Percentiles rank a stretch among this genome's conserved stretches.
These are phyloP conservation scores for Delitschia confertaspora DNA, from an alignment of 495 filamentous ascomycete species.

Conservation along the genomic window DNA sequence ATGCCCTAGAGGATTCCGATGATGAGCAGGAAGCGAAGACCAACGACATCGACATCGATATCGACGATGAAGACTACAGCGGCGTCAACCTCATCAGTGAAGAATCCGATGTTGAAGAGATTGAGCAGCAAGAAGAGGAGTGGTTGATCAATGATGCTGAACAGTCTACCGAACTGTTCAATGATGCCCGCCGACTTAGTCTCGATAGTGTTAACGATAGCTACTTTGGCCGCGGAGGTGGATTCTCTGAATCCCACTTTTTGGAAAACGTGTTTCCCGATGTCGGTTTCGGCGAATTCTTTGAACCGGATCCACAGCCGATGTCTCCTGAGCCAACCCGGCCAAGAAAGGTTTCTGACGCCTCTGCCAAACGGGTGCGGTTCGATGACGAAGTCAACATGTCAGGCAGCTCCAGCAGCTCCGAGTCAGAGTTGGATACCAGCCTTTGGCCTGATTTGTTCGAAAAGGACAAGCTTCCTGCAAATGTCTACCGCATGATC, in stretches of 20 bases:
- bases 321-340: constrained; percentile 1
- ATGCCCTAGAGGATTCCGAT: constrained; percentile 36
- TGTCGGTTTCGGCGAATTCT: constrained; percentile 21
- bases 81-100: constrained; percentile 71
- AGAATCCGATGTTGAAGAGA: constrained; percentile 63
- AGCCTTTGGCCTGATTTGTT: constrained; percentile 64
- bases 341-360: constrained; percentile 21
- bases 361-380: constrained; percentile 40
- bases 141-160: constrained; percentile 53
- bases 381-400: constrained; percentile 38
- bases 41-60: constrained; percentile 20
- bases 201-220: constrained; percentile 16
- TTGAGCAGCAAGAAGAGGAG: constrained; percentile 53
- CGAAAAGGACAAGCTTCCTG: constrained; percentile 61
- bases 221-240: constrained; percentile 8
- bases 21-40: constrained; percentile 15
- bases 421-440: constrained; percentile 42
- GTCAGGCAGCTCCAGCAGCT: constrained; percentile 44
- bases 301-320: constrained; percentile 7
- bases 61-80: constrained; percentile 61
- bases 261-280: constrained; percentile 4
- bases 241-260: not conserved
- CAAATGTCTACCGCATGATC: constrained; percentile 54
- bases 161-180: constrained; percentile 27
- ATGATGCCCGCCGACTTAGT: constrained; percentile 13